phyloP scores from a whole-genome alignment of 2,329 filamentous ascomycete species.

The Raffaelea arxii region DNA sequence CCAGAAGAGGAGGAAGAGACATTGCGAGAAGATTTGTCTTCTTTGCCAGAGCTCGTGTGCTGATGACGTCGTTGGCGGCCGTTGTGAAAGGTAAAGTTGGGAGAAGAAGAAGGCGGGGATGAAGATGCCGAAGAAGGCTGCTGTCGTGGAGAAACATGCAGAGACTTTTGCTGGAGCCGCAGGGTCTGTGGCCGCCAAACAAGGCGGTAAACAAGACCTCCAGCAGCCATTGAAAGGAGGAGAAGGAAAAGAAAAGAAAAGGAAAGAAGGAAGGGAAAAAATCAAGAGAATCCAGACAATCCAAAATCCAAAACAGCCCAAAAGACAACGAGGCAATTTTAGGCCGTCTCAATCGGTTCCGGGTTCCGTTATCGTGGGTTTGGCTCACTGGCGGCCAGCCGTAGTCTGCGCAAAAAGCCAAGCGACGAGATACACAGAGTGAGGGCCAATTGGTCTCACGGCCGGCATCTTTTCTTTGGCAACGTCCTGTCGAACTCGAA shows the following conservation, averaged over 20 bases:
- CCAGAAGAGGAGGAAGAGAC: not conserved
- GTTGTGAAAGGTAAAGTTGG: too few species aligned
- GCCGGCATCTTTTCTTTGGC: not conserved
- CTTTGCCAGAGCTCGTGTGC: too few species aligned
- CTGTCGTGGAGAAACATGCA: too few species aligned
- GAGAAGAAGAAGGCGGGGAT: too few species aligned
- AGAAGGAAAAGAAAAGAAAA: not conserved
- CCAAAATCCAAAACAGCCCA: too few species aligned
- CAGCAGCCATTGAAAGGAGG: conserved; percentile 1
- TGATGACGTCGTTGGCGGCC: too few species aligned
- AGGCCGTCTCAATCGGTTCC: too few species aligned
- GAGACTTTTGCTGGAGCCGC: not conserved
- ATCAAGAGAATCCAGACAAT: not conserved
- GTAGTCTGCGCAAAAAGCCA: too few species aligned
- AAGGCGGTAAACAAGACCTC: conserved; percentile 2
- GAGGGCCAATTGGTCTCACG: not conserved
- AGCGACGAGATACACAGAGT: not conserved
- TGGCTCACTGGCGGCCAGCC: too few species aligned
- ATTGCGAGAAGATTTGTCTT: not conserved
- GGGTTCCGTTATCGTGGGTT: too few species aligned
- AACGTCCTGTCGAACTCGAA: not conserved
- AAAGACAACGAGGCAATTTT: too few species aligned
- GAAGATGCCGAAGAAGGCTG: too few species aligned
- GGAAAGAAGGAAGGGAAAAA: not conserved
- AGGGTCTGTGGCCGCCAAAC: conserved; percentile 5